Evolutionary conservation across 768 basidiomycete genomes (phyloP), one percentile per base, ranked within the genome.

Genomic region (Auricularia heimuer): DNA sequence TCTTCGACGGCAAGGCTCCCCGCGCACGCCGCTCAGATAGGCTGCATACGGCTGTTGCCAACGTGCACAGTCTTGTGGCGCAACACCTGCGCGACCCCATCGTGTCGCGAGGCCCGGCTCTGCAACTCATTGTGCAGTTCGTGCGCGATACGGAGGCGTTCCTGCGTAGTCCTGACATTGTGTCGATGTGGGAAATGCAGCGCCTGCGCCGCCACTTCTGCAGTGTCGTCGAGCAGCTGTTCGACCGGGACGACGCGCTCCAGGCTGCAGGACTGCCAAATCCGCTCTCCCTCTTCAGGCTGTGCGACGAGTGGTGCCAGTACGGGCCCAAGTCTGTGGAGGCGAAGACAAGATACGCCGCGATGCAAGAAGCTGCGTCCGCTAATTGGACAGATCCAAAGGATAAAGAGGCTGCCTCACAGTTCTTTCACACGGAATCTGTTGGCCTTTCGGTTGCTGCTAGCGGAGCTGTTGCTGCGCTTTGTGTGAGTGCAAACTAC

Each of bases 251-350:
- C 36, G 82, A 86, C 2, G 80, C 80, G 39, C 78, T 92, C 35
- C 86, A 87, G 62, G 86, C 89, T 65, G 84, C 85, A 0, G 92
- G 94, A 62, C 86, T 89, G 1, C 77, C 82, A 3, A 83, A 89
- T 65, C 85, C 92, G 70, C 80, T 94, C 6, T 82, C 87, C 2
- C 75, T 96, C 37, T 96, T 91, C 75, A 85, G 88, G 39, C 77
- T 93, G 45, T 94, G 92, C 69, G 92, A 95, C 74, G 92, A 94
- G 70, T 97, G 94, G 94, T 96, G 94, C 73, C 87, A 92, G 70
- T 79, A 89, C 58, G 94, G 92, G 4, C 82, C 85, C 36, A 86
- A 90, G 69, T 81, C 85, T 0, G 90, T 93, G 67, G 75, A 78
- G n/a, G 82, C 84, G 45, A 88, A 85, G 73, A 88, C 86, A 63